A percentile compares a stretch with the other conserved stretches of the same genome.
Evolutionary conservation across 2,329 filamentous ascomycete species (phyloP).

Genomic region (Aspergillus floridensis): DNA sequence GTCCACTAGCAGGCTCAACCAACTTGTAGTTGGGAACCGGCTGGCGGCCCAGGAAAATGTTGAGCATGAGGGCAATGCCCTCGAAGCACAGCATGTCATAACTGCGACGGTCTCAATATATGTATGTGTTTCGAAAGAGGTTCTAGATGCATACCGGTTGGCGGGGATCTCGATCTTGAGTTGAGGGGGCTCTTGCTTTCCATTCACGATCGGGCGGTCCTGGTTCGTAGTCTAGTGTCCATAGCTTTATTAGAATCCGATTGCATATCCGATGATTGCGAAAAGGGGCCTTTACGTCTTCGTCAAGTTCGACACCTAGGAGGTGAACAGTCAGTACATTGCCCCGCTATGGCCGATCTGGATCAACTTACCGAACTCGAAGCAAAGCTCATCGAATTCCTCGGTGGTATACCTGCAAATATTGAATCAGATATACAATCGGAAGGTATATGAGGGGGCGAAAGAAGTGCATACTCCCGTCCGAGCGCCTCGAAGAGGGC

Average conservation of each 20-base stretch:
- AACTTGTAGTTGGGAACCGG: constrained; percentile 77
- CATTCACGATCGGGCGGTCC: constrained; percentile 70
- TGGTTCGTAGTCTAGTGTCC: constrained; percentile 62
- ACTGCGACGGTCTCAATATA: constrained; percentile 37
- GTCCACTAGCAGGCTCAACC: constrained; percentile 66
- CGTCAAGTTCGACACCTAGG: constrained; percentile 82
- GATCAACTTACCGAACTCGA: constrained; percentile 73
- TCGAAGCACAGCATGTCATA: constrained; percentile 96
- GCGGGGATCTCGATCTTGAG: constrained; percentile 98
- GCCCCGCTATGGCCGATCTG: constrained; percentile 21
- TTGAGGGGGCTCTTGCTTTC: constrained; percentile 81
- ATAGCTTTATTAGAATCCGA: constrained; percentile 22
- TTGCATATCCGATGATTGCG: constrained; percentile 19
- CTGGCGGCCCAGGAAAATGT: constrained; percentile 81
- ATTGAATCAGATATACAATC: constrained; percentile 2
- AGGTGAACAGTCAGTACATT: constrained; percentile 30
- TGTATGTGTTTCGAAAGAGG: neutral
- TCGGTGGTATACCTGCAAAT: constrained; percentile 73
- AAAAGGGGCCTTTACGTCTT: constrained; percentile 58
- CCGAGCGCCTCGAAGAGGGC: constrained; percentile 91
- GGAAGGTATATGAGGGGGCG: neutral
- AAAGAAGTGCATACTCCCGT: constrained; percentile 63
- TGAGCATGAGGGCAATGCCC: constrained; percentile 91
- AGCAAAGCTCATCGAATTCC: constrained; percentile 95
- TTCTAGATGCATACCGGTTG: constrained; percentile 65